Conservation (phyloP, 257 asterid species). For the Solanum sitiens region DNA sequence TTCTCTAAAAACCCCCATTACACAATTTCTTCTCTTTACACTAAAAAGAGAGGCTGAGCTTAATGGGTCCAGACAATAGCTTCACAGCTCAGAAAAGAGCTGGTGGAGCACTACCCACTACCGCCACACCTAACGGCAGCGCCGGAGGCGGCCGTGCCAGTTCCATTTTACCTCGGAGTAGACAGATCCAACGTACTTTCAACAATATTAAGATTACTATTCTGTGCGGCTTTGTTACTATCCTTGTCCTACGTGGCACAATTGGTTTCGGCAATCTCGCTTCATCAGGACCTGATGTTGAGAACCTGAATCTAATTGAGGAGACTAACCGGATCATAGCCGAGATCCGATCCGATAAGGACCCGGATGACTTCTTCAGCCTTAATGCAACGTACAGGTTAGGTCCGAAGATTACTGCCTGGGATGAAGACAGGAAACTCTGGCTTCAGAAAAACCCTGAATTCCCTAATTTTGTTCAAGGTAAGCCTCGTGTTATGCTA, state of each 20-base stretch:
- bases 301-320: slow-evolving; percentile 44
- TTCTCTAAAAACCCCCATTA: background rate
- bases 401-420: slow-evolving; percentile 54
- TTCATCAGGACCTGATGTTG: slow-evolving; percentile 55
- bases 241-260: slow-evolving; percentile 83
- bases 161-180: slow-evolving; percentile 45
- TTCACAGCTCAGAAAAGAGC: slow-evolving; percentile 62
- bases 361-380: slow-evolving; percentile 29
- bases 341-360: slow-evolving; percentile 71
- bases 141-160: slow-evolving; percentile 16
- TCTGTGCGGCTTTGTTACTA: slow-evolving; percentile 78
- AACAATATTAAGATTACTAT: slow-evolving; percentile 73
- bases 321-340: slow-evolving; percentile 65
- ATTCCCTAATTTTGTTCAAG: slow-evolving; percentile 51
- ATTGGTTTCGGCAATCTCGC: slow-evolving; percentile 65
- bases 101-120: slow-evolving; percentile 36
- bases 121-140: slow-evolving; percentile 25
- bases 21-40: background rate
- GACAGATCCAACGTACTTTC: slow-evolving; percentile 66
- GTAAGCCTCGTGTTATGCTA: slow-evolving; percentile 69
- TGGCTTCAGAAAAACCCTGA: slow-evolving; percentile 62
- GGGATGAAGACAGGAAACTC: slow-evolving; percentile 63
- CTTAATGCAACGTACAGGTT: slow-evolving; percentile 37
- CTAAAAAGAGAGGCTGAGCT: background rate
- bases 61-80: slow-evolving; percentile 54